A percentile compares a stretch with the other conserved stretches of the same genome.
These are phyloP conservation scores for Dionaea muscipula DNA, from an alignment of 179 eudicot species.

Conservation along the genomic window DNA sequence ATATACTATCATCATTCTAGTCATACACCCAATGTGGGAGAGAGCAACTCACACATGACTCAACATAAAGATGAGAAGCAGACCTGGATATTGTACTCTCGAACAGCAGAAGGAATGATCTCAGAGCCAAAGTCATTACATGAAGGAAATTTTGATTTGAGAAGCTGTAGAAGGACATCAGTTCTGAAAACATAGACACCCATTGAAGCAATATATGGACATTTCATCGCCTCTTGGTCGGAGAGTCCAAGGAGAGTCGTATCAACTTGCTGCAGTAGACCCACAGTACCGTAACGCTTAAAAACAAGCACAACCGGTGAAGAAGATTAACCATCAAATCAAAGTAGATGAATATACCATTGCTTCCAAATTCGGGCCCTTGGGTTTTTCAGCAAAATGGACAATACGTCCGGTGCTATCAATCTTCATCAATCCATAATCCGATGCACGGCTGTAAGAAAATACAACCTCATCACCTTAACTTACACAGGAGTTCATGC, in stretches of 20 bases:
- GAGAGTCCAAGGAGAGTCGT: conserved; percentile 67
- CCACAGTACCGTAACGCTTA: neutral
- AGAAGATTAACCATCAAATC: neutral
- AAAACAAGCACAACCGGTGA: neutral
- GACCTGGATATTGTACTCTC: conserved; percentile 79
- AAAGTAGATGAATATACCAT: neutral
- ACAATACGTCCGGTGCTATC: conserved; percentile 57
- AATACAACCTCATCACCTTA: neutral
- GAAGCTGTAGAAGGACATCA: conserved; percentile 69
- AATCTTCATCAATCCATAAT: conserved; percentile 85
- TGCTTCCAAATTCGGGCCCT: conserved; percentile 50
- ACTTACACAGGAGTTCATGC: neutral
- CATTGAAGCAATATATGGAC: conserved; percentile 93
- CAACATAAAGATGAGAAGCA: neutral
- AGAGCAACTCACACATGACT: no score
- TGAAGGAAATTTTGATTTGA: conserved; percentile 48
- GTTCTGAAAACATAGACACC: conserved; percentile 82
- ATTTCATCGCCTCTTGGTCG: conserved; percentile 34
- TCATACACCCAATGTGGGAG: no score
- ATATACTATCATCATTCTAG: no score
- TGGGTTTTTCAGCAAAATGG: conserved; percentile 83
- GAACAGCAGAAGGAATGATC: conserved; percentile 78
- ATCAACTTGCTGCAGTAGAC: conserved; percentile 64
- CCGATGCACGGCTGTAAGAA: conserved; percentile 80
- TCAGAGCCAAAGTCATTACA: conserved; percentile 89